Conservation (phyloP, 1,284 basidiomycete genomes). For the Rhodotorula sp. region DNA sequence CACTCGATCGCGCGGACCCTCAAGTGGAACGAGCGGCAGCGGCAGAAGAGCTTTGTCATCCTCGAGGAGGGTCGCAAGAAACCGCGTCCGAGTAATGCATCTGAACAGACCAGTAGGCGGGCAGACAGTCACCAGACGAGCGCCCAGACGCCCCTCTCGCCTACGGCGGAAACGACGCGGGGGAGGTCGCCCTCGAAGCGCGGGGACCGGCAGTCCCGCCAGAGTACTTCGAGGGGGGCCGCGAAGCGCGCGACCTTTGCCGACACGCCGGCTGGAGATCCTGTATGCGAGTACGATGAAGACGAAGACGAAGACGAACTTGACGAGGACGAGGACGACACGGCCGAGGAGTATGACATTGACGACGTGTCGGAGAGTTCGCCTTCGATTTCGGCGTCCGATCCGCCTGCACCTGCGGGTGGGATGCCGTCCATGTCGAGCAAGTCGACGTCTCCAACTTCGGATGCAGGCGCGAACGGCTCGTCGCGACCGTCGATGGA, state of each 20-base stretch:
- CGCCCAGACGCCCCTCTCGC: background rate
- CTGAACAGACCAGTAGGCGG: too few relatives aligned
- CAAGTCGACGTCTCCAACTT: background rate
- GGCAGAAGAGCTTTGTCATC: conserved; percentile 96
- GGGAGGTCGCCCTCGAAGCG: too few relatives aligned
- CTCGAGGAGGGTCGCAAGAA: conserved; percentile 53
- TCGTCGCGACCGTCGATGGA: conserved; percentile 14
- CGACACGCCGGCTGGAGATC: background rate
- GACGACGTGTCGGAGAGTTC: conserved; percentile 32
- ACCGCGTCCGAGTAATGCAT: background rate
- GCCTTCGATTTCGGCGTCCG: conserved; percentile 10
- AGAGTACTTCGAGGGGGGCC: background rate
- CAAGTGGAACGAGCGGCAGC: conserved; percentile 93
- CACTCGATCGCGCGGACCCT: conserved; percentile 90
- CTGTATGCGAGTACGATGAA: conserved; percentile 11
- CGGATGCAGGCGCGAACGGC: background rate
- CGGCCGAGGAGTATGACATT: conserved; percentile 34
- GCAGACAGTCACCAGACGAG: too few relatives aligned
- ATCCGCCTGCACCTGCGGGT: background rate
- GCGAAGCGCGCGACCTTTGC: conserved; percentile 24
- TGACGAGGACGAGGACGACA: conserved; percentile 30
- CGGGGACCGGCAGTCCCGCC: background rate
- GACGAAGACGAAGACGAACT: conserved; percentile 23
- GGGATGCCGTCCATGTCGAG: background rate
- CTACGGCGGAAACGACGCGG: background rate